Conservation (phyloP, 805 yeast genomes). For the Yarrowia sp. region DNA sequence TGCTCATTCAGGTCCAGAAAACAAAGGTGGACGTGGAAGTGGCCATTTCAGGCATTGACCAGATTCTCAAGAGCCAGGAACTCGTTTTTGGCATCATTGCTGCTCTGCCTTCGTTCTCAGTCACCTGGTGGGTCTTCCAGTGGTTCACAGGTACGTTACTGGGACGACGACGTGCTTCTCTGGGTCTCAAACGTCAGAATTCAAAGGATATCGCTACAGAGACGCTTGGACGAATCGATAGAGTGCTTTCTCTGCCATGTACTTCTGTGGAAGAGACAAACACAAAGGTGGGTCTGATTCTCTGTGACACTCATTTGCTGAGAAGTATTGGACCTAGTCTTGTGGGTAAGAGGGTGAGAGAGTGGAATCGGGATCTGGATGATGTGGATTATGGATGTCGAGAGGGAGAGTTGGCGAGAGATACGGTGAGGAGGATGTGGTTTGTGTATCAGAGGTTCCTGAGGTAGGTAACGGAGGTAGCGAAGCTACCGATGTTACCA, state of each 20-base stretch:
- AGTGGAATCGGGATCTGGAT: conserved; percentile 61
- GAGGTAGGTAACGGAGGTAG: neutral
- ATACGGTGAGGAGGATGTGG: conserved; percentile 56
- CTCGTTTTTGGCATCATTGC: conserved; percentile 91
- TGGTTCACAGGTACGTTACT: conserved; percentile 13
- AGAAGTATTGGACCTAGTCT: conserved; percentile 45
- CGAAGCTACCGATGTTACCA: too few species aligned
- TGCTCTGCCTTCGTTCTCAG: conserved; percentile 64
- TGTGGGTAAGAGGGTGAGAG: conserved; percentile 52
- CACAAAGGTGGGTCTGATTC: conserved; percentile 54
- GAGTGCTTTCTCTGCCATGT: conserved; percentile 42
- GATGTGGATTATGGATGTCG: conserved; percentile 28
- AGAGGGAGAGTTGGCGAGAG: conserved; percentile 29
- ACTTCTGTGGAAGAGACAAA: conserved; percentile 34
- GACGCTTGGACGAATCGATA: conserved; percentile 57
- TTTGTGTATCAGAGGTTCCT: conserved; percentile 48
- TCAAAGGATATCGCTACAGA: conserved; percentile 39
- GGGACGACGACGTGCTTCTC: conserved; percentile 31
- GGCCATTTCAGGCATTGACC: conserved; percentile 88
- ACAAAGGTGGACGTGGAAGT: conserved; percentile 92
- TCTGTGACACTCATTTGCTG: conserved; percentile 63
- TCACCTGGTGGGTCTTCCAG: conserved; percentile 41
- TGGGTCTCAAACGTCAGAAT: conserved; percentile 26
- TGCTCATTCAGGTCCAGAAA: conserved; percentile 90
- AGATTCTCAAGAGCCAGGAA: conserved; percentile 83